Evolutionary conservation across 768 basidiomycete species (phyloP).

Genomic region (Leccinum sublutescens): DNA sequence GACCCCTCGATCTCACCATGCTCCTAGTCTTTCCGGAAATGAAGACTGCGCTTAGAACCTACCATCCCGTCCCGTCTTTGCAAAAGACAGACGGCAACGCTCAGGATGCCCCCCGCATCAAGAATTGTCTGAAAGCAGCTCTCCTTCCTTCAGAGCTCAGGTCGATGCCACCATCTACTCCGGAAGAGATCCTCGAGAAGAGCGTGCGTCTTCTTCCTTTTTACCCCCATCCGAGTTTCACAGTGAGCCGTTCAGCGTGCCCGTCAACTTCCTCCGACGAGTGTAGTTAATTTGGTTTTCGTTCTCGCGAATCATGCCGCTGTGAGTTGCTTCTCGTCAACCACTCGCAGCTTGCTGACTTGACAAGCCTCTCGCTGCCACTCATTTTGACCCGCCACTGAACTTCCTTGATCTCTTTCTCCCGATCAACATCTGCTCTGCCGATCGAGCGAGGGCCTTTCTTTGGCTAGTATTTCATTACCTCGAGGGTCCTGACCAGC

Average conservation of each 20-base stretch:
- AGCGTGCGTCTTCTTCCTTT: conserved; percentile 44
- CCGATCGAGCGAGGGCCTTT: conserved; percentile 73
- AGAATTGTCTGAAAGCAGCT: conserved; percentile 84
- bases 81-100: conserved; percentile 87
- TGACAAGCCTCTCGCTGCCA: conserved; percentile 52
- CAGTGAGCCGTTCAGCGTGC: conserved; percentile 40
- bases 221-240: conserved; percentile 6
- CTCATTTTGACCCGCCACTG: conserved; percentile 71
- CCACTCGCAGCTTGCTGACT: conserved; percentile 6
- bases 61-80: conserved; percentile 84
- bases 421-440: conserved; percentile 68
- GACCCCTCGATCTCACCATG: conserved; percentile 18
- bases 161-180: conserved; percentile 64
- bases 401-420: conserved; percentile 87
- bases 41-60: conserved; percentile 86
- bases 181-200: conserved; percentile 69
- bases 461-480: conserved; percentile 85
- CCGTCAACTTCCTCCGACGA: conserved; percentile 73
- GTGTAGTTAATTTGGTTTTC: conserved; percentile 83
- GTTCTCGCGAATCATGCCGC: conserved; percentile 76
- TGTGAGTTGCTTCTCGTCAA: conserved; percentile 41
- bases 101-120: conserved; percentile 89
- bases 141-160: conserved; percentile 68
- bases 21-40: conserved; percentile 84
- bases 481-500: conserved; percentile 58